phyloP scores from a whole-genome alignment of 2,329 filamentous ascomycete species.

The Aureobasidium musti region DNA sequence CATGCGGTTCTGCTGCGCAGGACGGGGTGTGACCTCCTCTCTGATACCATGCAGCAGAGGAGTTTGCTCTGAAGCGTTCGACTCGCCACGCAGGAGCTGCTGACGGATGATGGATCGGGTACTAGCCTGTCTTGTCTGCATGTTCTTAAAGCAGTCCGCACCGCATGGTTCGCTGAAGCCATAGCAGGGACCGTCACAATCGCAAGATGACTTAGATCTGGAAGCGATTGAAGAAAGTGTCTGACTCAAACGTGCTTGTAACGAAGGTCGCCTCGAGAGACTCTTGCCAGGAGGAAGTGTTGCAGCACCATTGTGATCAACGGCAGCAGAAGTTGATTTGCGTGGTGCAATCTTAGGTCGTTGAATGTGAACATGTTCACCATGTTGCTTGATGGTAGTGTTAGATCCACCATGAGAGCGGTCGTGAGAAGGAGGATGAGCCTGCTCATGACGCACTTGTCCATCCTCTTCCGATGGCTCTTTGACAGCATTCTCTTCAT shows the following conservation, averaged over 20 bases:
- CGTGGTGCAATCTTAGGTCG: neutral
- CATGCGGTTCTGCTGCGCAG: neutral
- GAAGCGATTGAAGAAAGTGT: constrained; percentile 54
- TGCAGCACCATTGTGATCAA: neutral
- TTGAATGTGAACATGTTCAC: constrained; percentile 20
- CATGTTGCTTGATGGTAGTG: constrained; percentile 14
- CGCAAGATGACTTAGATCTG: constrained; percentile 51
- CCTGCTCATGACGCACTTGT: constrained; percentile 35
- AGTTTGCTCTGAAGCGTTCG: constrained; percentile 37
- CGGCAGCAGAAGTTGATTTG: neutral
- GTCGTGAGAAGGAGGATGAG: constrained; percentile 32
- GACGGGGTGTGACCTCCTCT: constrained; percentile 29
- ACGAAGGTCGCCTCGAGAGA: constrained; percentile 41
- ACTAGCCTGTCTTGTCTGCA: constrained; percentile 42
- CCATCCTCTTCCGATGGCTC: constrained; percentile 44
- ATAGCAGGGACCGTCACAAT: constrained; percentile 61
- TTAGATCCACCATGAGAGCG: constrained; percentile 21
- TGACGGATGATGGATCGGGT: constrained; percentile 18
- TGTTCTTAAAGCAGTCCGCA: constrained; percentile 59
- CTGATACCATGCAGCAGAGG: constrained; percentile 36
- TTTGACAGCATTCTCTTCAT: constrained; percentile 56
- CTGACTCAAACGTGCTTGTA: constrained; percentile 46
- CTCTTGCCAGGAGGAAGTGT: constrained; percentile 11
- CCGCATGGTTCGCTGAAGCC: constrained; percentile 64
- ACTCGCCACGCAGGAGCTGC: constrained; percentile 32